These are phyloP conservation scores for Neurospora sp. DNA, from an alignment of 495 filamentous ascomycete species.

Conservation along the genomic window DNA sequence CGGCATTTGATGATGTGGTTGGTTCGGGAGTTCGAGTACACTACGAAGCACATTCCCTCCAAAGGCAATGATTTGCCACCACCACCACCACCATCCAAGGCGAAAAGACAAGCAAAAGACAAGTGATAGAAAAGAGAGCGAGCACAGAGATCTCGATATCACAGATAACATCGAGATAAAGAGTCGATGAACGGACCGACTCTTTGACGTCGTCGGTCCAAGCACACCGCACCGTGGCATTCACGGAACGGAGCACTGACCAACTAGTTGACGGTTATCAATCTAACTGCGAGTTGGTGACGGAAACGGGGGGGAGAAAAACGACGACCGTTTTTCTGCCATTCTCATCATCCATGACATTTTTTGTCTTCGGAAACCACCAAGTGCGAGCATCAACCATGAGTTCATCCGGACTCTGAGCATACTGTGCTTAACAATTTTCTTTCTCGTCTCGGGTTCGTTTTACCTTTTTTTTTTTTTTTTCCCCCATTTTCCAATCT, in stretches of 20 bases:
- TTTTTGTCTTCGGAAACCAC: not conserved
- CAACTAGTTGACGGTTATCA: not conserved
- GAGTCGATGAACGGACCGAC: not conserved
- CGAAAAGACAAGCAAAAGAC: not conserved
- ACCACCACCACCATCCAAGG: not conserved
- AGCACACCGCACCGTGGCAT: not conserved
- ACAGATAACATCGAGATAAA: not conserved
- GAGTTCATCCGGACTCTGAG: not conserved
- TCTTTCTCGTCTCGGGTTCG: not conserved
- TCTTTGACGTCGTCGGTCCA: not conserved
- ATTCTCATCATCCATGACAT: not conserved
- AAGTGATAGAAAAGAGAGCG: not conserved
- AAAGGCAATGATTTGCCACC: not conserved
- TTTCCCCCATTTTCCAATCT: not conserved
- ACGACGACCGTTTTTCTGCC: not conserved
- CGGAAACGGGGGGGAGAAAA: not conserved
- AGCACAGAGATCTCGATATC: not conserved
- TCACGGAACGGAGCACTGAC: not conserved
- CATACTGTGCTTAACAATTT: not conserved
- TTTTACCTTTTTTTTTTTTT: not conserved
- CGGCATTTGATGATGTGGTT: not conserved
- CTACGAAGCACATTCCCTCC: not conserved
- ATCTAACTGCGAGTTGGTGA: not conserved
- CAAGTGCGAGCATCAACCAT: not conserved
- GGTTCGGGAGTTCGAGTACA: not conserved